Base-by-base conservation (phyloP, 2,329 filamentous ascomycete genomes). In the Alternaria arborescens region DNA sequence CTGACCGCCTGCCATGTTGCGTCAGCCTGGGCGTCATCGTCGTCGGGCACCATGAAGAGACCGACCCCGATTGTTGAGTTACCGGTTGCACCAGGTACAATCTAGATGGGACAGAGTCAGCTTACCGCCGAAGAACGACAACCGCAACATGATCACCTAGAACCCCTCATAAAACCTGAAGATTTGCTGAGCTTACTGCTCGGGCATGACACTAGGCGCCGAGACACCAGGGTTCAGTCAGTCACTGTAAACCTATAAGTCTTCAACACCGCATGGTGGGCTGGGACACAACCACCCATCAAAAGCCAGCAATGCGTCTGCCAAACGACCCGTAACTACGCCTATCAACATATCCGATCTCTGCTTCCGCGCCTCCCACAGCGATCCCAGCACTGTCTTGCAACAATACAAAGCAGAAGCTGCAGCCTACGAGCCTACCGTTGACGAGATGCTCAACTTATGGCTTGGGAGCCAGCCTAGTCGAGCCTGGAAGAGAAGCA, bases 161-260 rank as follows among this genome's bases (percentile, higher is more conserved):
- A 28, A 34, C 32, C 32, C 46, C 46, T 48, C 32, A 34, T 24
- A 22, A n/a, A 34, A 20, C 20, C 28, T 24, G 28, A 28, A 48
- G 5, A 16, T 20, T n/a, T 48, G 30, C 20, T 34, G 18, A 48
- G 46, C 32, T 34, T 30, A 2, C 44, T 48, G 44, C 44, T 48
- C 44, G 44, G 44, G 44, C 44, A 34, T n/a, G 44, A 48, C 28
- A 34, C 30, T 48, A 48, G 46, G 46, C 46, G 46, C 30, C 18
- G 18, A 48, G 30, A 22, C 20, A n/a, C 46, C 3, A 48, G 1
- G 8, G 5, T 36, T 16, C 30, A 36, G 14, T 22, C 46, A 10
- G 20, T 16, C 18, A 10, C 22, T 36, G 32, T 28, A 20, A 3
- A 20, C 12, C 12, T 20, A 14, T 18, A 22, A 16, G 11, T 6